Evolutionary conservation across 768 basidiomycete genomes (phyloP), one percentile per base, ranked within the genome.

Genomic region (Lactarius trivialis): DNA sequence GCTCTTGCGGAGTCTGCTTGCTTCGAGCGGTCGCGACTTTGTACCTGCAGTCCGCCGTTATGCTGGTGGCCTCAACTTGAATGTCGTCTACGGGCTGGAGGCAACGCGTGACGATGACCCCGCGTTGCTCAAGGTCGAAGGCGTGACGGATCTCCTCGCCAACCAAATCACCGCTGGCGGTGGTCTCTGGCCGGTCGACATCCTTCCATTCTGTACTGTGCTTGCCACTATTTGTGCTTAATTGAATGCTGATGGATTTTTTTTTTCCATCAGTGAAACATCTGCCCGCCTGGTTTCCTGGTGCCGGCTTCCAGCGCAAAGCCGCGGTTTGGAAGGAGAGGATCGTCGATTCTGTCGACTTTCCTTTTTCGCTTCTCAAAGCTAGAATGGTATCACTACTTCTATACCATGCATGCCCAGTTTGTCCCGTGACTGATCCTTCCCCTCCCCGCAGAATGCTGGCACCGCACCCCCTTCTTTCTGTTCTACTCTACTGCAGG

Each of bases 221-320:
- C 4, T 54, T 41, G 24, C 15, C 45, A 6, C 33, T 33, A 28
- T 72, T 78, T 41, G 28, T 30, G 28, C 26, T 49, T 34, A 19
- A 28, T 3, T 28, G 19, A 41, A 7, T 19, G 48, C 54, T 58
- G 45, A 63, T n/a, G 28, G 26, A 26, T 6, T 1, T 36, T 34
- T 43, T 7, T 8, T 37, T 26, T 45, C 4, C 4, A 24, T 48
- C 24, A 72, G 77, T 90, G 67, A 79, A 78, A 68, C 70, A 81
- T 66, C 69, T 89, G 30, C 89, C 89, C 0, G 68, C 70, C 49
- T 89, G 86, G 85, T 74, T 82, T 52, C 89, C 89, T 24, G 87
- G 87, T 12, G 79, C 83, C 5, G 79, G 79, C 2, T 92, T 90
- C 75, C 81, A 82, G 70, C 72, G 74, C 21, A 85, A 85, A 61